phyloP scores from a whole-genome alignment of 768 basidiomycete species.

The Leccinum pellstonianum region DNA sequence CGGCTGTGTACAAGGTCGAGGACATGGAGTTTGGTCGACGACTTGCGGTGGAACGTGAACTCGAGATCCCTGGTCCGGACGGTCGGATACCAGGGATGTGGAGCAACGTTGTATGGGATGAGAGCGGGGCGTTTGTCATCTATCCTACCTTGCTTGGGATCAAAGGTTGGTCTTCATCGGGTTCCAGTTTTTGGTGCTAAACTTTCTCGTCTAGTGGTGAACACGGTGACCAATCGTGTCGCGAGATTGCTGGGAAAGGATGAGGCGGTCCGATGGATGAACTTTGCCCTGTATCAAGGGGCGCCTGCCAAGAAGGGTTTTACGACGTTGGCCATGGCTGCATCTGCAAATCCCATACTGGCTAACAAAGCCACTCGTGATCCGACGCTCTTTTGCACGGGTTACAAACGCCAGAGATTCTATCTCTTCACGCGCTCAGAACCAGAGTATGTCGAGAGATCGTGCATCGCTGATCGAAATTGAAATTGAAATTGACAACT shows the following conservation, averaged over 20 bases:
- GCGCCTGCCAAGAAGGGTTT: slow-evolving; percentile 84
- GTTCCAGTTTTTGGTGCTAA: not conserved
- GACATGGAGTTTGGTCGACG: slow-evolving; percentile 99
- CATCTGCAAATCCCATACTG: slow-evolving; percentile 92
- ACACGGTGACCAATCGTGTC: slow-evolving; percentile 92
- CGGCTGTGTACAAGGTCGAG: slow-evolving; percentile 86
- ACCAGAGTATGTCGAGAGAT: slow-evolving; percentile 69
- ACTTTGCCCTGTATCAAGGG: slow-evolving; percentile 90
- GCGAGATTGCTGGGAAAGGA: slow-evolving; percentile 88
- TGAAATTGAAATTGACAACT: not conserved
- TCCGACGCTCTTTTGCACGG: no score
- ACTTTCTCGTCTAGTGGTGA: slow-evolving; percentile 63
- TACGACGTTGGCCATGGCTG: slow-evolving; percentile 90
- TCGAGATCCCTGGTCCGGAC: slow-evolving; percentile 80
- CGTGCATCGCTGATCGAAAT: not conserved
- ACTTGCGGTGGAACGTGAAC: slow-evolving; percentile 87
- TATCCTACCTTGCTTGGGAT: slow-evolving; percentile 94
- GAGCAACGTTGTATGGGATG: slow-evolving; percentile 96
- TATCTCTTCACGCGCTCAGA: slow-evolving; percentile 91
- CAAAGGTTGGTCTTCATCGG: slow-evolving; percentile 61
- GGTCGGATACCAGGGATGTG: slow-evolving; percentile 71
- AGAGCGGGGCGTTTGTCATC: slow-evolving; percentile 90
- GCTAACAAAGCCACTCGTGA: slow-evolving; percentile 44
- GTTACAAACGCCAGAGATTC: slow-evolving; percentile 32
- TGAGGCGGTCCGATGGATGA: slow-evolving; percentile 87